phyloP scores from a whole-genome alignment of 129 eudicot genomes.

The Gnaphalium uliginosum region DNA sequence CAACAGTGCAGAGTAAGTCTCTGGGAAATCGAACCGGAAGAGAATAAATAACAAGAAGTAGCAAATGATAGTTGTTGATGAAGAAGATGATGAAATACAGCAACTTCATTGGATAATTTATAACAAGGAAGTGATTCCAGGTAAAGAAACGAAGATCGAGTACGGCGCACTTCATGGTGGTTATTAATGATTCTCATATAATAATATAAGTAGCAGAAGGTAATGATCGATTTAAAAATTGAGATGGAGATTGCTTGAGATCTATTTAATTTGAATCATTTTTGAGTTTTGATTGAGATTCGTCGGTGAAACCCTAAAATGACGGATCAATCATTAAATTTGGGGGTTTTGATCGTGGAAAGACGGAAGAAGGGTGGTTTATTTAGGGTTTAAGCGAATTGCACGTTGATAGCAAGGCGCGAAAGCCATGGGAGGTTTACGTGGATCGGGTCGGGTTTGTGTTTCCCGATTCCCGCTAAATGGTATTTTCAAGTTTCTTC shows the following conservation, averaged over 20 bases:
- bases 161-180: slow-evolving; percentile 75
- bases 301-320: slow-evolving; percentile 69
- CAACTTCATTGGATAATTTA: slow-evolving; percentile 31
- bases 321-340: slow-evolving; percentile 49
- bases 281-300: slow-evolving; percentile 29
- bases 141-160: slow-evolving; percentile 43
- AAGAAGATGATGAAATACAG: slow-evolving; percentile 20
- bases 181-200: slow-evolving; percentile 21
- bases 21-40: slow-evolving; percentile 23
- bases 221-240: slow-evolving; percentile 11
- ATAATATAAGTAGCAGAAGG: slow-evolving; percentile 24
- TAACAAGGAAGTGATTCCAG: slow-evolving; percentile 37
- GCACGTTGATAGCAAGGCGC: not conserved
- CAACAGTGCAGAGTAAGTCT: slow-evolving; percentile 13
- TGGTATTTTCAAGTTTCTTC: not conserved
- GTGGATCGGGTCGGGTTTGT: slow-evolving; percentile 9
- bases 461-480: not conserved
- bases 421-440: not conserved
- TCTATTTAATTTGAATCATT: slow-evolving; percentile 32
- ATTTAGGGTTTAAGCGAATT: slow-evolving; percentile 4
- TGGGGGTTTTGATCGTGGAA: not conserved
- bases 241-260: slow-evolving; percentile 31
- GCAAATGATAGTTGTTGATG: slow-evolving; percentile 7
- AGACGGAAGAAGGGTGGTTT: not conserved
- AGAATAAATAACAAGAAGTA: slow-evolving; percentile 14